A percentile compares a stretch with the other conserved stretches of the same genome.
phyloP scores from a whole-genome alignment of 805 yeast genomes.

The Ogataea philodendri region DNA sequence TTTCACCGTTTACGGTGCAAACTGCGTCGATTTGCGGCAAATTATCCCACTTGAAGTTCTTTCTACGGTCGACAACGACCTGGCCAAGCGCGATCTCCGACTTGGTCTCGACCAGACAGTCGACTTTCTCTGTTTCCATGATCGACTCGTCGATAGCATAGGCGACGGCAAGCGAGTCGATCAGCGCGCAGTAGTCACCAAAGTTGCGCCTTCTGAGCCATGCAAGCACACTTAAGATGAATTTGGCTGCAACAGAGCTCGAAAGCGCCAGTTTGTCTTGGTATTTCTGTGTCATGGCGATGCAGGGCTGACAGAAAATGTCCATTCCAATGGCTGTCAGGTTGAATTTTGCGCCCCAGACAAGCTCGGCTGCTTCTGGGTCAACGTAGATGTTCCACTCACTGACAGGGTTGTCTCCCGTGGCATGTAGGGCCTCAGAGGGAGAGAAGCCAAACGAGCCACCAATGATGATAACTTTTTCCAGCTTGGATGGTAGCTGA shows the following conservation, averaged over 20 bases:
- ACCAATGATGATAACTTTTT: slow-evolving; percentile 27
- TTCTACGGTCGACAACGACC: slow-evolving; percentile 28
- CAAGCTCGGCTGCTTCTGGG: slow-evolving; percentile 29
- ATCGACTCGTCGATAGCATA: slow-evolving; percentile 28
- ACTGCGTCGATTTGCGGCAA: slow-evolving; percentile 26
- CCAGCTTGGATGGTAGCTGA: slow-evolving; percentile 20
- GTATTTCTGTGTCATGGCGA: slow-evolving; percentile 20
- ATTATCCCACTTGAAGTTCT: slow-evolving; percentile 28
- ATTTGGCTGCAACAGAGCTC: slow-evolving; percentile 21
- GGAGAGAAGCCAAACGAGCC: slow-evolving; percentile 29
- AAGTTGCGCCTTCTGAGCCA: slow-evolving; percentile 23
- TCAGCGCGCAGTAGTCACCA: slow-evolving; percentile 30
- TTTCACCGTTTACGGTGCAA: slow-evolving; percentile 23
- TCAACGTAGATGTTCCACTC: slow-evolving; percentile 31
- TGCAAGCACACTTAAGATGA: slow-evolving; percentile 24
- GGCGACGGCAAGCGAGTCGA: slow-evolving; percentile 30
- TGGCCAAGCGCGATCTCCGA: slow-evolving; percentile 27
- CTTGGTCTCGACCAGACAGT: slow-evolving; percentile 26
- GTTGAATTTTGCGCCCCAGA: slow-evolving; percentile 24
- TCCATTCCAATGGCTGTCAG: slow-evolving; percentile 31
- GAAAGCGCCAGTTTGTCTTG: slow-evolving; percentile 11
- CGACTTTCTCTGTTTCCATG: slow-evolving; percentile 23
- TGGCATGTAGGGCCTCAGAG: slow-evolving; percentile 27
- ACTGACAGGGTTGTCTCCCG: slow-evolving; percentile 30
- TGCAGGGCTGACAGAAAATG: slow-evolving; percentile 29